These are phyloP conservation scores for Gymnopilus junonius DNA, from an alignment of 768 basidiomycete species.

Conservation along the genomic window DNA sequence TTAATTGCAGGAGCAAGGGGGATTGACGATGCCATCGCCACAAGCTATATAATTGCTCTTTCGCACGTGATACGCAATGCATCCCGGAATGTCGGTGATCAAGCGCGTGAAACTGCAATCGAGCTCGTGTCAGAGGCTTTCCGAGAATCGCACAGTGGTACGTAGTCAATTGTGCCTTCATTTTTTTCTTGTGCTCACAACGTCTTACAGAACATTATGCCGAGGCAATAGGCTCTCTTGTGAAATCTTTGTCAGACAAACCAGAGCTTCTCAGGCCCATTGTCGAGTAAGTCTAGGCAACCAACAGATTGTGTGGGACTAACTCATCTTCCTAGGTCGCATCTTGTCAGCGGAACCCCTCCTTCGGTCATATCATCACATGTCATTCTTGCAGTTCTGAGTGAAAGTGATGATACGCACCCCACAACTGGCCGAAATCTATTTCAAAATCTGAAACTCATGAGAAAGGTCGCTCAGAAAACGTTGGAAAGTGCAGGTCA, in stretches of 20 bases:
- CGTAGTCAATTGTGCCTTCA: slow-evolving; percentile 3
- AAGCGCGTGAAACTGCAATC: slow-evolving; percentile 70
- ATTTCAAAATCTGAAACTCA: slow-evolving; percentile 66
- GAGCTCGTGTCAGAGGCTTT: slow-evolving; percentile 84
- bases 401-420: slow-evolving; percentile 49
- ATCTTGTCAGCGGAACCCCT: slow-evolving; percentile 71
- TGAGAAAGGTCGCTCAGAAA: slow-evolving; percentile 73
- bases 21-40: slow-evolving; percentile 72
- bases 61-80: slow-evolving; percentile 76
- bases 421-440: slow-evolving; percentile 45
- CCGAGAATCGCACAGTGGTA: slow-evolving; percentile 71
- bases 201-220: slow-evolving; percentile 64
- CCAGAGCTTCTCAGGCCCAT: slow-evolving; percentile 67
- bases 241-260: slow-evolving; percentile 65
- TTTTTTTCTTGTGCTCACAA: slow-evolving; percentile 12
- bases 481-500: slow-evolving; percentile 68
- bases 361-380: slow-evolving; percentile 66
- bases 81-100: slow-evolving; percentile 75
- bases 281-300: slow-evolving; percentile 57
- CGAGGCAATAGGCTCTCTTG: slow-evolving; percentile 63
- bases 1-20: slow-evolving; percentile 63
- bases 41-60: slow-evolving; percentile 77
- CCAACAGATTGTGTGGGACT: not conserved
- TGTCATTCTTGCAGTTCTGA: slow-evolving; percentile 60
- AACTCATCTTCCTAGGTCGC: slow-evolving; percentile 41